A percentile compares a stretch with the other conserved stretches of the same genome.
phyloP scores from a whole-genome alignment of 1,284 basidiomycete species.

The Cryptococcus hybrid region DNA sequence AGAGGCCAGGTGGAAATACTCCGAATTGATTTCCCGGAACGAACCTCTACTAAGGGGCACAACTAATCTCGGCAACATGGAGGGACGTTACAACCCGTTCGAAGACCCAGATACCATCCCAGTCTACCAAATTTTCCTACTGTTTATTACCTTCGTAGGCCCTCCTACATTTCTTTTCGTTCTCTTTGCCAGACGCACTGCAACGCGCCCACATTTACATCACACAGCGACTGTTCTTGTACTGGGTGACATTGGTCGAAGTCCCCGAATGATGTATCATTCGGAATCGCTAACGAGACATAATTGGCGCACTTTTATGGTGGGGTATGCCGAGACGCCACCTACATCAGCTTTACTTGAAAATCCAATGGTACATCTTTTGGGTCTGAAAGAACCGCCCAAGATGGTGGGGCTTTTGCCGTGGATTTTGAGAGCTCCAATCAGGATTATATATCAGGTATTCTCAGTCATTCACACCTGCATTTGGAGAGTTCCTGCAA shows the following conservation, averaged over 20 bases:
- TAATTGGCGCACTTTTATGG: slow-evolving; percentile 73
- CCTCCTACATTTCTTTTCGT: slow-evolving; percentile 13
- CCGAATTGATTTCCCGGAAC: too few species aligned
- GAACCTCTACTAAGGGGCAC: too few species aligned
- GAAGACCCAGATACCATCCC: background rate
- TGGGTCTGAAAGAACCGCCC: slow-evolving; percentile 68
- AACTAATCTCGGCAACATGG: too few species aligned
- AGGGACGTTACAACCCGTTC: background rate
- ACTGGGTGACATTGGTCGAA: slow-evolving; percentile 91
- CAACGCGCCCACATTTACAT: slow-evolving; percentile 19
- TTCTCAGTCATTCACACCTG: slow-evolving; percentile 59
- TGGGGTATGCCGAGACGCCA: slow-evolving; percentile 80
- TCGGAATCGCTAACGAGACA: slow-evolving; percentile 84
- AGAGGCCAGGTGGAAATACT: too few species aligned
- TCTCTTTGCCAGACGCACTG: slow-evolving; percentile 9
- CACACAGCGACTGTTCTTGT: slow-evolving; percentile 78
- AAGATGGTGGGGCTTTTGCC: slow-evolving; percentile 57
- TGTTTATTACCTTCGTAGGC: slow-evolving; percentile 10
- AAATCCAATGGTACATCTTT: slow-evolving; percentile 62
- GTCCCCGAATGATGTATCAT: slow-evolving; percentile 99
- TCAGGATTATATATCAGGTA: slow-evolving; percentile 75
- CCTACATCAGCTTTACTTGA: slow-evolving; percentile 68
- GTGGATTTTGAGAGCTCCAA: slow-evolving; percentile 73
- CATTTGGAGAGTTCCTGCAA: slow-evolving; percentile 61
- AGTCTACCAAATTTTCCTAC: slow-evolving; percentile 4